Base-by-base conservation (phyloP, 2,329 filamentous ascomycete genomes). In the Aspergillus sp. region DNA sequence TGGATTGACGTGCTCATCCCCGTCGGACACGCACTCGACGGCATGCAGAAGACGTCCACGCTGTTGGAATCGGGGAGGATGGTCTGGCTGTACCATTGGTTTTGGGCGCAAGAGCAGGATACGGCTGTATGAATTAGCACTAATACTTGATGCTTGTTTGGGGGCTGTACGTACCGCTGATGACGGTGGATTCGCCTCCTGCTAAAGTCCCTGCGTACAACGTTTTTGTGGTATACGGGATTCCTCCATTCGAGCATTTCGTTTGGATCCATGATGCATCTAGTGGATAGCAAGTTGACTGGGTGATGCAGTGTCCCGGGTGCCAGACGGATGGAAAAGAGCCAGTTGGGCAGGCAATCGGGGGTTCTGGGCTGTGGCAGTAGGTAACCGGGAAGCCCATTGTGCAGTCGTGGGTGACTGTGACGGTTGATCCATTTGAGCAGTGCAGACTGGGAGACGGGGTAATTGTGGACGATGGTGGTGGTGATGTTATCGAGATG, bases 21-120 rank as follows among this genome's bases (percentile, higher is more conserved):
- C 5, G 45, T 42, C 26, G 56, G 55, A 39, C 57, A 60, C 8
- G 34, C 47, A 12, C 39, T 45, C 29, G 50, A 39, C 0, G 55
- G 56, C 56, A 60, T 57, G 39, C 57, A 60, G 44, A 50, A 60
- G 2, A 43, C 56, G 6, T 58, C 47, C 6, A 49, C 29, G 8
- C 28, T 33, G 2, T 48, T 47, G 2, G 19, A 19, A 19, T 1
- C 29, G 8, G 4, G 48, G 45, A 37, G 19, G 19, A 19, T 19
- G 2, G 19, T 19, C 19, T 19, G 19, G 19, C 56, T 59, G 39
- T 58, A 56, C 49, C 49, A 60, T 44, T 59, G 48, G 37, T 55
- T 42, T 3, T 29, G 8, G 4, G 51, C 46, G 33, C 57, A 60
- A 7, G 52, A 48, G 28, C 57, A 60, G 7, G 47, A 51, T n/a